Base-by-base conservation (phyloP, 495 filamentous ascomycete genomes). In the Wilcoxina mikolae region DNA sequence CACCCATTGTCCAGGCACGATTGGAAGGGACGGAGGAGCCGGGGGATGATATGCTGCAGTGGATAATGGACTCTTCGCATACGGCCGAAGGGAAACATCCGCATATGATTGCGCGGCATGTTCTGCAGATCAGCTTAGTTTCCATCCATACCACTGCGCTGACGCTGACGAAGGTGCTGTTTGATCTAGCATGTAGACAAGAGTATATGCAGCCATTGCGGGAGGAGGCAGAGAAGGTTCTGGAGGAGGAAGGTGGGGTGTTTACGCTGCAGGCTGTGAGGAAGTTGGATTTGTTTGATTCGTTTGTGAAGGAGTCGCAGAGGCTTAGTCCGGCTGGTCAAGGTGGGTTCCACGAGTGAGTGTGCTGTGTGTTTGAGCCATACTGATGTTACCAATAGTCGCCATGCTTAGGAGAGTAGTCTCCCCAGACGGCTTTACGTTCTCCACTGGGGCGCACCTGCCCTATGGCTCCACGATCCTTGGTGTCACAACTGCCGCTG, bases 221-320 rank as follows among this genome's bases (percentile, higher is more conserved):
- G 3, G 70, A 74, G 27, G 81, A 84, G 58, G 69, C 80, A 28
- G 54, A 60, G 0, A 58, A 63, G 1, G 68, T 69, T 0, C 55
- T 75, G 2, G 55, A 56, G 17, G 67, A 70, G 26, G 68, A 71
- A 10, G 69, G 62, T 3, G 65, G 68, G n/a, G n/a, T n/a, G n/a
- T 39, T 39, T 39, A 39, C 35, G 15, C 35, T 15, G 35, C 15
- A 39, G 12, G 35, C 17, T 44, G 50, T 18, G 68, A 7, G 67
- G 59, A 27, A 72, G 71, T 48, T 67, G 68, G 11, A 70, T 65
- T 47, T 62, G 59, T 51, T 79, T 51, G 77, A 80, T 61, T 73
- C 70, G 53, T 77, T 78, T 58, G 70, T 78, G 46, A 74, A 75
- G 44, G 77, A 80, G 56, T 66, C 68, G 9, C 70, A 72, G 51